A percentile compares a stretch with the other conserved stretches of the same genome.
Conservation (phyloP, 805 yeast genomes). For the Candida ortonii region DNA sequence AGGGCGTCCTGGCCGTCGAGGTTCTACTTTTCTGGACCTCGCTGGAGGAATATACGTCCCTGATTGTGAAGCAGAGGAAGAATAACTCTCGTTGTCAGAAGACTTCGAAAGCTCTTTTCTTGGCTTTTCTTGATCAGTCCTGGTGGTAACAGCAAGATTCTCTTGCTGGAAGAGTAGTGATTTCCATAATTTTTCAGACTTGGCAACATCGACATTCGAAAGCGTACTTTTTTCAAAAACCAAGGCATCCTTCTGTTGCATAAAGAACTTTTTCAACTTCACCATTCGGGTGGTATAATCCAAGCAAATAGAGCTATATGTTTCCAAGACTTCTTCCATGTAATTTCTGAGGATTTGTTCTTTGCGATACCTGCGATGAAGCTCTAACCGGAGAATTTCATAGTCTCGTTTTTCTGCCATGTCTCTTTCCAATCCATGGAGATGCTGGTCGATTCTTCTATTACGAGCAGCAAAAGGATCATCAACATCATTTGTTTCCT, state of each 20-base stretch:
- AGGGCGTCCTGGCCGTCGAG: constrained; percentile 1
- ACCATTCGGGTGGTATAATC: constrained; percentile 30
- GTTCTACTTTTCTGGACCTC: constrained; percentile 3
- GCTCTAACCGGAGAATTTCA: constrained; percentile 28
- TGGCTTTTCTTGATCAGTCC: not conserved
- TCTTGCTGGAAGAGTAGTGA: no score
- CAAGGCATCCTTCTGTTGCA: constrained; percentile 29
- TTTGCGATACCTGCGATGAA: constrained; percentile 25
- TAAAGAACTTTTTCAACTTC: constrained; percentile 33
- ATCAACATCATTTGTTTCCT: constrained; percentile 7
- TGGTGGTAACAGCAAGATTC: constrained; percentile 15
- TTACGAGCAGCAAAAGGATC: constrained; percentile 13
- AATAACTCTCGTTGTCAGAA: constrained; percentile 2
- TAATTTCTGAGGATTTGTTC: constrained; percentile 26
- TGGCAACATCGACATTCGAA: constrained; percentile 30
- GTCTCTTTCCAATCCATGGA: constrained; percentile 29
- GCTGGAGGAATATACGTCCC: no score
- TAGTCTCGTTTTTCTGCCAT: constrained; percentile 33
- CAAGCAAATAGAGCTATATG: constrained; percentile 26
- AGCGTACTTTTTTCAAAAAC: constrained; percentile 25
- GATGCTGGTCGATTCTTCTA: constrained; percentile 6
- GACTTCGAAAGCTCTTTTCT: not conserved
- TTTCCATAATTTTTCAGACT: constrained; percentile 32
- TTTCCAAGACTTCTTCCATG: constrained; percentile 25
- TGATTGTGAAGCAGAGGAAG: no score